Evolutionary conservation across 345 rosid genomes (phyloP), one percentile per base, ranked within the genome.

Genomic region (Moricandia moricandioides): DNA sequence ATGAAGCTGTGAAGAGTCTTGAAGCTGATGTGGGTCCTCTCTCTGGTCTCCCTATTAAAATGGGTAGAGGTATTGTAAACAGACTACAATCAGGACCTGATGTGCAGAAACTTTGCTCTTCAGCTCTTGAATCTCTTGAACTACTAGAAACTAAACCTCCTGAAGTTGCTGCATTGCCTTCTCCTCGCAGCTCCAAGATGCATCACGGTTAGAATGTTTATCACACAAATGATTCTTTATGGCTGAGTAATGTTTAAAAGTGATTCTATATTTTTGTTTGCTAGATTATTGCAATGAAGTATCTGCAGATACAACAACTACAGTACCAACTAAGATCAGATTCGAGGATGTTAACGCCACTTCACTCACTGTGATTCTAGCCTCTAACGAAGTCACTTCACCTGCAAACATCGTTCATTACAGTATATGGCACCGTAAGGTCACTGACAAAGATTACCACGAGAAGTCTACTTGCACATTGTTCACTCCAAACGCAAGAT

Each of bases 1-100:
- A 84, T 74, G 75, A 86, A 79, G 93, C 95, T 68, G 76, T 83
- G 21, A 72, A 78, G 52, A 54, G 79, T 66, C 80, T 91, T 78
- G 86, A 77, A 71, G 83, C 84, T 70, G 96, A 91, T 77, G 82
- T 89, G 51, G 97, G 96, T 64, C 85, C 88, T 78, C 82, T 89
- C 69, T 86, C 89, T 76, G 84, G 85, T 16, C 86, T 83, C 35
- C 80, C 86, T 55, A 76, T 87, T 66, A 86, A 84, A 79, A 83
- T 88, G 85, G 93, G 89, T 55, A 82, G 93, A 30, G 97, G 97
- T 47, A 87, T 91, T 70, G 97, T 89, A 9, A 91, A 84, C 61
- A 84, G 97, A 74, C 89, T 91, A 30, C 82, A 87, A 31, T 88
- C 95, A 0, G 93, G 96, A 54, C 83, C 85, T 4, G 82, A 86